phyloP scores from a whole-genome alignment of 1,139 yeast genomes.

The Eremothecium coryli region DNA sequence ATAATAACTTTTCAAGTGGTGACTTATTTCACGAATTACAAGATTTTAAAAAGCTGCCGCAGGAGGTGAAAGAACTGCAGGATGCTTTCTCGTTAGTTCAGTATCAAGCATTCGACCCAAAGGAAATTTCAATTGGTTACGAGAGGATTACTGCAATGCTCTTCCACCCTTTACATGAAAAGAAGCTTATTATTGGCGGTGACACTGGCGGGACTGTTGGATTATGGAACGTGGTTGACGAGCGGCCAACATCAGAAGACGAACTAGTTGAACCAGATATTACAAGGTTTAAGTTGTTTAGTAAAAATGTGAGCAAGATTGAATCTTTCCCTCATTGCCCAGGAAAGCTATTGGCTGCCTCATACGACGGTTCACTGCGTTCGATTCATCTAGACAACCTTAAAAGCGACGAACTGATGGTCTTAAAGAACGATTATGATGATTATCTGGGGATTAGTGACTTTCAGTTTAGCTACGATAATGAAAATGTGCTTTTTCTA shows the following conservation, averaged over 20 bases:
- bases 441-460: constrained; percentile 45
- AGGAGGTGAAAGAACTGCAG: constrained; percentile 38
- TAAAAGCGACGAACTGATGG: constrained; percentile 48
- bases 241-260: constrained; percentile 31
- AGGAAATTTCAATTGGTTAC: constrained; percentile 61
- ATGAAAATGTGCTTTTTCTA: constrained; percentile 51
- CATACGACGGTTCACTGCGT: constrained; percentile 84
- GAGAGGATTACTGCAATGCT: constrained; percentile 65
- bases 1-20: constrained; percentile 57
- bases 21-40: constrained; percentile 55
- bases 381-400: constrained; percentile 56
- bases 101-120: constrained; percentile 52
- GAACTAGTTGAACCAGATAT: constrained; percentile 46
- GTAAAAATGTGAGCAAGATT: constrained; percentile 61
- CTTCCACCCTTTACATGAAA: constrained; percentile 63
- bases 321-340: constrained; percentile 43
- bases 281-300: constrained; percentile 62
- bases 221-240: constrained; percentile 67
- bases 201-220: constrained; percentile 81
- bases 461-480: constrained; percentile 49
- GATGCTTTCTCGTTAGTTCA: constrained; percentile 44
- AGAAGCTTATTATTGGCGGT: constrained; percentile 69
- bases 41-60: constrained; percentile 33
- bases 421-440: constrained; percentile 44
- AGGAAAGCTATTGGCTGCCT: constrained; percentile 53